Evolutionary conservation across 2,329 filamentous ascomycete species (phyloP).

Genomic region (Dothideomycetes sp.): DNA sequence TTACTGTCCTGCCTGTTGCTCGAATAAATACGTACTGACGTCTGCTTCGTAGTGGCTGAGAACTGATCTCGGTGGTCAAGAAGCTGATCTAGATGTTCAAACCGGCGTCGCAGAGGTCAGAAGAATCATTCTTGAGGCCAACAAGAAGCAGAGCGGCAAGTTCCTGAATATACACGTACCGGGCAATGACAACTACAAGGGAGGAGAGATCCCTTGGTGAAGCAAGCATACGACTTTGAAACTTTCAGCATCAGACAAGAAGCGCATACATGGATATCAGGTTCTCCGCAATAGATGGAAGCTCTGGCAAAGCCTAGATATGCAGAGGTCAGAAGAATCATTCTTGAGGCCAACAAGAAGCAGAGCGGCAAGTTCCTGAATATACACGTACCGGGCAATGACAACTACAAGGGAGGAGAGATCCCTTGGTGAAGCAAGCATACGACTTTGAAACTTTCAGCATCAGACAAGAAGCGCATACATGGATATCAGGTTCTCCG

Average conservation of each 20-base stretch:
- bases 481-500: too few relatives aligned
- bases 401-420: slow-evolving; percentile 22
- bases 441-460: too few relatives aligned
- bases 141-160: slow-evolving; percentile 36
- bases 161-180: slow-evolving; percentile 37
- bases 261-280: too few relatives aligned
- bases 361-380: slow-evolving; percentile 42
- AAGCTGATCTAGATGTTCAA: slow-evolving; percentile 35
- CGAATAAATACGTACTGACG: slow-evolving; percentile 8
- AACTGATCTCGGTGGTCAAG: slow-evolving; percentile 34
- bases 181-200: slow-evolving; percentile 29
- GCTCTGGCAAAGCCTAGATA: too few relatives aligned
- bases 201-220: slow-evolving; percentile 17
- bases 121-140: slow-evolving; percentile 37
- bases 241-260: too few relatives aligned
- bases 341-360: slow-evolving; percentile 32
- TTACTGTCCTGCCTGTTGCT: background rate
- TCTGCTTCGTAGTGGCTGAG: slow-evolving; percentile 34
- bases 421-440: slow-evolving; percentile 15
- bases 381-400: slow-evolving; percentile 32
- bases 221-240: too few relatives aligned
- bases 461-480: too few relatives aligned
- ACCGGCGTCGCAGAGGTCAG: slow-evolving; percentile 31
- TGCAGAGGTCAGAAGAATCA: slow-evolving; percentile 34
- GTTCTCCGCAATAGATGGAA: too few relatives aligned